Evolutionary conservation across 352 stramenopile species (phyloP), one percentile per base, ranked within the genome.

Genomic region (Pythium rhizo-oryzae): DNA sequence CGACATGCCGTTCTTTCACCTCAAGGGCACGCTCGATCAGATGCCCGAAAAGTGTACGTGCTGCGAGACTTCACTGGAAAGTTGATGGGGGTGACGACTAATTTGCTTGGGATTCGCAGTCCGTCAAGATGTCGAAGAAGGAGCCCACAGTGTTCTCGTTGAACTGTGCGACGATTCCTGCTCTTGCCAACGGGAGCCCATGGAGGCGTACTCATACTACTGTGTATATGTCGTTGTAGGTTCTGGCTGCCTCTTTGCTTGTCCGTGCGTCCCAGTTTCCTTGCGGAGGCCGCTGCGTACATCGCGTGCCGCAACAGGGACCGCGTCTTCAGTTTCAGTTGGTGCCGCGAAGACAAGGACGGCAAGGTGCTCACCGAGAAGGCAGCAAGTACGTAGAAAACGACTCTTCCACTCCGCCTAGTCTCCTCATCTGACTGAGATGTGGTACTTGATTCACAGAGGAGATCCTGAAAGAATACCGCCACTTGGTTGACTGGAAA

Each of bases 321-420:
- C 53, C 82, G 86, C 43, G 79, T 89, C n/a, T 94, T 92, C 55
- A 88, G 80, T 59, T 93, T 93, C 50, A 85, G 85, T 33, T 94
- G 86, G 86, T 94, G 86, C 47, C 78, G 68, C 37, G 72, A 83
- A 47, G 75, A 76, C 41, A 35, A 77, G 24, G 74, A 90, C 59
- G 80, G 82, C 37, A 59, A 67, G 4, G 43, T 82, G n/a, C 82
- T 94, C 30, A 91, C 77, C 12, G 83, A 92, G 39, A 82, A 84
- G 23, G 73, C 71, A 77, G 86, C 86, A 12, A 91, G 85, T 93
- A 81, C 62, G 85, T 82, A 6, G 23, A 8, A 1, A 4, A 24
- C 2, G 4, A 3, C 8, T 25, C n/a, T 62, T 3, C 5, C 33
- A 28, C 53, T 65, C 58, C 24, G 50, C 30, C 44, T 44, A 2